A percentile compares a stretch with the other conserved stretches of the same genome.
Evolutionary conservation across 805 yeast species (phyloP).

Genomic region (Saccharomycopsis synnaedendra): DNA sequence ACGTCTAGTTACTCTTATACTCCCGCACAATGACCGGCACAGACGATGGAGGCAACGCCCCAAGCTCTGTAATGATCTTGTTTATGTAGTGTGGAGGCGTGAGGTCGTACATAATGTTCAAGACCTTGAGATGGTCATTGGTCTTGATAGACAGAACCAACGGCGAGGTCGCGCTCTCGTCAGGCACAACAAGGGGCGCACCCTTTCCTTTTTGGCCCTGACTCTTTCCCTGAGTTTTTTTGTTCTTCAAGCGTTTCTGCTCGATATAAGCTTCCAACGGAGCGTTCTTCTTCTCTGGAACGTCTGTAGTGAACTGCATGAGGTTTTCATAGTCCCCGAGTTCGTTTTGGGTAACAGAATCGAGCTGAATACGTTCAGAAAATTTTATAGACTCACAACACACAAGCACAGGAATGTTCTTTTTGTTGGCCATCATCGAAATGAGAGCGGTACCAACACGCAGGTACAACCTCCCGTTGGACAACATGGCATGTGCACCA

Average conservation of each 20-base stretch:
- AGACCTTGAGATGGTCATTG: conserved; percentile 44
- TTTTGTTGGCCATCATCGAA: conserved; percentile 80
- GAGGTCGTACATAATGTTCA: conserved; percentile 83
- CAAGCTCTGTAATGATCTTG: conserved; percentile 91
- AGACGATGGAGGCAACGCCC: conserved; percentile 94
- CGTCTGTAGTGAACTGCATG: conserved; percentile 37
- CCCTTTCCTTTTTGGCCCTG: conserved; percentile 17
- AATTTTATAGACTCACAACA: conserved; percentile 94
- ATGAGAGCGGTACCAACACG: conserved; percentile 92
- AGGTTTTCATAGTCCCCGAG: conserved; percentile 71
- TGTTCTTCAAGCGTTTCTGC: conserved; percentile 17
- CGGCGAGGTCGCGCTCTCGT: conserved; percentile 17
- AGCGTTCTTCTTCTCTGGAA: conserved; percentile 44
- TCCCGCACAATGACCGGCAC: conserved; percentile 95
- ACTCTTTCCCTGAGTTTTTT: conserved; percentile 17
- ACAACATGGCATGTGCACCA: conserved; percentile 95
- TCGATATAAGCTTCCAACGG: conserved; percentile 54
- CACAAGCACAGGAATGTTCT: conserved; percentile 88
- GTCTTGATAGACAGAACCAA: conserved; percentile 20
- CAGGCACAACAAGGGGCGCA: conserved; percentile 10
- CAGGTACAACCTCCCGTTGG: conserved; percentile 86
- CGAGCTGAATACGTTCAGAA: conserved; percentile 89
- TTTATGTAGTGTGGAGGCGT: conserved; percentile 91
- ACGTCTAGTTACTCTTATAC: conserved; percentile 37
- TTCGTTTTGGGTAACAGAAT: conserved; percentile 90